Evolutionary conservation across 2,329 filamentous ascomycete species (phyloP), one percentile per base, ranked within the genome.

Genomic region (Claviceps purpurea): DNA sequence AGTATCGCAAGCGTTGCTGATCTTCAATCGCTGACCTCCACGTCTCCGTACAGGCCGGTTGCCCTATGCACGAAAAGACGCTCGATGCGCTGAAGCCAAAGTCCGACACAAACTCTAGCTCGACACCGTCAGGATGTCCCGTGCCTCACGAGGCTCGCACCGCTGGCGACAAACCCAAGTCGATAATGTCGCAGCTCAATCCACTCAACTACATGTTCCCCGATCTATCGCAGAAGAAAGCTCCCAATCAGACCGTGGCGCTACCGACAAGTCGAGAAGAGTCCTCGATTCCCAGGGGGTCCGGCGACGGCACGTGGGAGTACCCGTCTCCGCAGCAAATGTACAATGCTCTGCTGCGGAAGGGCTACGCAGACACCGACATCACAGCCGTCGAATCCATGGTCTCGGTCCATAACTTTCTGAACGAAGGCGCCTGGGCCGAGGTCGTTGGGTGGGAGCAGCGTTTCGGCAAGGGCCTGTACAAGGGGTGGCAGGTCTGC

Each of bases 241-340:
- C 88, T 2, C 73, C 81, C 0, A 74, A 86, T 56, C 93, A 98
- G 68, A 77, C 79, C 4, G 70, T 86, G 26, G 73, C 76, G 24
- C 79, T 98, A 1, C 87, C 90, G 0, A 85, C 90, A 2, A 78
- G 82, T 6, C 86, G 93, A 59, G 89, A 96, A 68, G 72, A 78
- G 34, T 95, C 88, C 1, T 89, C 90, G 1, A 98, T 98, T 60
- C 93, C 93, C n/a, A 86, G 86, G 59, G 88, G 87, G 61, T 82
- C 85, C 54, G 78, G 81, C 47, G 77, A 83, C 50, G 80, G 82
- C 47, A 94, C 87, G 62, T 98, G 93, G 93, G 93, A 97, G 69
- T 98, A 98, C 65, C 93, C 93, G 0, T 96, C 89, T 0, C 91
- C 93, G 0, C 93, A 98, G 72, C 93, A 98, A 70, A 98, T 98